Percentiles rank a stretch among this genome's conserved stretches.
These are phyloP conservation scores for Acarospora socialis DNA, from an alignment of 2,329 filamentous ascomycete genomes.

Conservation along the genomic window DNA sequence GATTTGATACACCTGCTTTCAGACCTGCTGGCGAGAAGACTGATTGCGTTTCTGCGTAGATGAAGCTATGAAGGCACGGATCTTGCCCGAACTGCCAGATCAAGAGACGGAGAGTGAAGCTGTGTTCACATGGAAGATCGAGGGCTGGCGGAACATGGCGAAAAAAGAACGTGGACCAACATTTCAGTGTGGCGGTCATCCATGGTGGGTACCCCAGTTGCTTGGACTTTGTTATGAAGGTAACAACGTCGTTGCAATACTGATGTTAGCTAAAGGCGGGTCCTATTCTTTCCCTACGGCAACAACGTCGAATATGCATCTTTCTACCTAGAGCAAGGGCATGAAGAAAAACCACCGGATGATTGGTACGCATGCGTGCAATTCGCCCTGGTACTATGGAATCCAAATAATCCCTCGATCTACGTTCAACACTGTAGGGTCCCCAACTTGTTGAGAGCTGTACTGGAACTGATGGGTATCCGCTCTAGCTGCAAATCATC, in stretches of 20 bases:
- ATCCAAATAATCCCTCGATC: conserved; percentile 78
- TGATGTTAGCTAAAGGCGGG: conserved; percentile 45
- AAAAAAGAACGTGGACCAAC: conserved; percentile 78
- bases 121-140: conserved; percentile 73
- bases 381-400: conserved; percentile 88
- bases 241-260: background rate
- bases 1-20: background rate
- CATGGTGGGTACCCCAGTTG: conserved; percentile 50
- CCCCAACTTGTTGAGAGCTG: background rate
- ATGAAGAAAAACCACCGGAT: conserved; percentile 61
- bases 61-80: conserved; percentile 71
- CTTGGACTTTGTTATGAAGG: background rate
- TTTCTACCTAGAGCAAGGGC: conserved; percentile 93
- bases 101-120: conserved; percentile 65
- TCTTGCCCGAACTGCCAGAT: conserved; percentile 64
- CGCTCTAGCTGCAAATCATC: conserved; percentile 61
- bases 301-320: conserved; percentile 91
- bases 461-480: conserved; percentile 7
- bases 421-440: conserved; percentile 54
- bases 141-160: conserved; percentile 60
- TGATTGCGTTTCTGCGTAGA: conserved; percentile 32
- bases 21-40: conserved; percentile 1
- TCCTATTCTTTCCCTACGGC: conserved; percentile 87
- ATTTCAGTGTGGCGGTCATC: conserved; percentile 74
- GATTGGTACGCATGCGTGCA: conserved; percentile 96